phyloP scores from a whole-genome alignment of 2,329 filamentous ascomycete species.

The Aspergillus nomiae region DNA sequence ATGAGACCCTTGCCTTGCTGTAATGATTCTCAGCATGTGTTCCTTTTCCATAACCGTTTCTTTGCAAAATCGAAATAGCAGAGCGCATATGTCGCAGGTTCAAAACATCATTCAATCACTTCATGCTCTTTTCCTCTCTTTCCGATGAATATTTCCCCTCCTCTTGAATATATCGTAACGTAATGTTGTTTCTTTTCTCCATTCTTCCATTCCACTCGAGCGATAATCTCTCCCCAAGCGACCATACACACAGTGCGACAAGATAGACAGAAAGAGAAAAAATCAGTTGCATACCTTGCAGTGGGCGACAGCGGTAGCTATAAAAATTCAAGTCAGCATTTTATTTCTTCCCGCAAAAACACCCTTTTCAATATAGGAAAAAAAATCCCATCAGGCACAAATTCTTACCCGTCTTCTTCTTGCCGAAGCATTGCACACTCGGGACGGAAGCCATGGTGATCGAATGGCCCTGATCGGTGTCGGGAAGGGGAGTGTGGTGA shows the following conservation, averaged over 20 bases:
- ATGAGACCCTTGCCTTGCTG: constrained; percentile 83
- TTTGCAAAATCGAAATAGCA: not conserved
- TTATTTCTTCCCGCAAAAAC: constrained; percentile 1
- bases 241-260: constrained; percentile 7
- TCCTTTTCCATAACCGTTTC: constrained; percentile 8
- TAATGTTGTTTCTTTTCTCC: not conserved
- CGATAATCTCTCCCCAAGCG: not conserved
- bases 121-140: constrained; percentile 11
- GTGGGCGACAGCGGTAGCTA: constrained; percentile 84
- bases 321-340: constrained; percentile 30
- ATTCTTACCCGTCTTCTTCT: constrained; percentile 76
- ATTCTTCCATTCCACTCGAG: not conserved
- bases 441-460: constrained; percentile 74
- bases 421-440: constrained; percentile 98
- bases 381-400: constrained; percentile 1
- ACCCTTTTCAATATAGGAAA: constrained; percentile 8
- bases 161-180: constrained; percentile 12
- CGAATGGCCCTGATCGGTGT: constrained; percentile 44
- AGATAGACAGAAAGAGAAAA: constrained; percentile 11
- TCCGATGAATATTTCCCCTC: constrained; percentile 8
- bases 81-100: constrained; percentile 3
- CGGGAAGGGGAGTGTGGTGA: constrained; percentile 39
- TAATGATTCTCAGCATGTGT: constrained; percentile 35
- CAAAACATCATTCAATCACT: not conserved
- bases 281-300: constrained; percentile 69